Evolutionary conservation across 495 filamentous ascomycete genomes (phyloP).

Genomic region (Annulohypoxylon bovei): DNA sequence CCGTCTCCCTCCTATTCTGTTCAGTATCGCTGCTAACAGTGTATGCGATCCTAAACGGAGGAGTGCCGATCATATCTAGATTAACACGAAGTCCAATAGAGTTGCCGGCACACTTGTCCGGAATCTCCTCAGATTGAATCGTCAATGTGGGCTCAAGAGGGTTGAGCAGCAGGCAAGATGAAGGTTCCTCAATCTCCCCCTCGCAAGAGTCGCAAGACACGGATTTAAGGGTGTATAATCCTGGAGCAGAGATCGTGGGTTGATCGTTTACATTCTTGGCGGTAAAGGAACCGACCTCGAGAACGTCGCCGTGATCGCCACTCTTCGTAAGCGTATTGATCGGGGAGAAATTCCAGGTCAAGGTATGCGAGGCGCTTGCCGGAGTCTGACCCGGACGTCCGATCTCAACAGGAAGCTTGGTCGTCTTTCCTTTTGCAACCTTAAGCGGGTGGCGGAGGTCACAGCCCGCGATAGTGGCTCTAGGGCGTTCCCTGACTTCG

Average conservation of each 20-base stretch:
- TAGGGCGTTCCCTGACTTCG: constrained; percentile 86
- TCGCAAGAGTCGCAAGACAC: constrained; percentile 81
- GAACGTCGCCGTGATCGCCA: constrained; percentile 68
- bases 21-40: constrained; percentile 69
- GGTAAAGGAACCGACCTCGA: constrained; percentile 61
- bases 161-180: constrained; percentile 88
- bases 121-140: constrained; percentile 78
- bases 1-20: constrained; percentile 50
- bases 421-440: constrained; percentile 75
- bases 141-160: constrained; percentile 85
- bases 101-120: constrained; percentile 93
- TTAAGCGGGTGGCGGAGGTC: constrained; percentile 81
- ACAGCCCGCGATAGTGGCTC: constrained; percentile 73
- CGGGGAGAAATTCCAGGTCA: constrained; percentile 76
- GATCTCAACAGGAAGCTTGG: constrained; percentile 77
- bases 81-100: constrained; percentile 89
- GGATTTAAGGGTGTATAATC: constrained; percentile 83
- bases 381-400: constrained; percentile 66
- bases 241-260: constrained; percentile 74
- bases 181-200: constrained; percentile 90
- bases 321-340: constrained; percentile 69
- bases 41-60: constrained; percentile 84
- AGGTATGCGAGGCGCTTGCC: constrained; percentile 62
- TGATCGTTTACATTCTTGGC: constrained; percentile 61
- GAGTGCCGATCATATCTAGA: constrained; percentile 87